Evolutionary conservation across 2,329 filamentous ascomycete species (phyloP).

Genomic region (Biscogniauxia marginata): DNA sequence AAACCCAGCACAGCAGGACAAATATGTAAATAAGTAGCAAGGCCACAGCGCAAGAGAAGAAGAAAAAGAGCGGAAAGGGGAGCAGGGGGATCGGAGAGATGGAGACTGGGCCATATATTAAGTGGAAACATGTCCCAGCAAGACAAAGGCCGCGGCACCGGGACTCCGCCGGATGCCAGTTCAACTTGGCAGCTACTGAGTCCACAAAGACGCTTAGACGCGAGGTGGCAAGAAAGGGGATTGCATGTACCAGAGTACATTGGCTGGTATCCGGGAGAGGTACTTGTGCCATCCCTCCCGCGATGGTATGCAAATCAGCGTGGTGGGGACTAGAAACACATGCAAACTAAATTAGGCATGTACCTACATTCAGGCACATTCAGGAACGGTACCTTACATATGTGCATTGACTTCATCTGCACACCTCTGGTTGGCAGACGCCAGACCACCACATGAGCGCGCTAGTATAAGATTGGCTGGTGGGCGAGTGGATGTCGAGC

Average conservation of each 20-base stretch:
- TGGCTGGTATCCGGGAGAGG: too few species aligned
- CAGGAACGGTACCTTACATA: neutral
- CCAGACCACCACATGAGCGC: neutral
- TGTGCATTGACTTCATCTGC: neutral
- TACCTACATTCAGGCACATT: neutral
- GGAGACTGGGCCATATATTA: neutral
- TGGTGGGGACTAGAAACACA: too few species aligned
- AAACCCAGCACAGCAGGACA: constrained; percentile 2
- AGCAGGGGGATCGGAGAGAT: neutral
- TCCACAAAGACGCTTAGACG: neutral
- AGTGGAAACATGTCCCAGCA: neutral
- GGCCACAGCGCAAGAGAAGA: neutral
- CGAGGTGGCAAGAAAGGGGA: neutral
- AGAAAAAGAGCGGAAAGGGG: neutral
- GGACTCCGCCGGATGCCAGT: neutral
- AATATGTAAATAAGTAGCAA: constrained; percentile 5
- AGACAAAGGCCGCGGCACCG: neutral
- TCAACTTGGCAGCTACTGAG: neutral
- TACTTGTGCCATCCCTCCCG: neutral
- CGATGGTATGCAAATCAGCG: neutral
- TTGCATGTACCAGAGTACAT: neutral
- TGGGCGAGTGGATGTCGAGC: neutral
- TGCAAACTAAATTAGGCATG: too few species aligned
- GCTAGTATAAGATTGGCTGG: neutral
- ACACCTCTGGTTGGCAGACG: neutral